These are phyloP conservation scores for Caloboletus inedulis DNA, from an alignment of 1,284 basidiomycete species.

Conservation along the genomic window DNA sequence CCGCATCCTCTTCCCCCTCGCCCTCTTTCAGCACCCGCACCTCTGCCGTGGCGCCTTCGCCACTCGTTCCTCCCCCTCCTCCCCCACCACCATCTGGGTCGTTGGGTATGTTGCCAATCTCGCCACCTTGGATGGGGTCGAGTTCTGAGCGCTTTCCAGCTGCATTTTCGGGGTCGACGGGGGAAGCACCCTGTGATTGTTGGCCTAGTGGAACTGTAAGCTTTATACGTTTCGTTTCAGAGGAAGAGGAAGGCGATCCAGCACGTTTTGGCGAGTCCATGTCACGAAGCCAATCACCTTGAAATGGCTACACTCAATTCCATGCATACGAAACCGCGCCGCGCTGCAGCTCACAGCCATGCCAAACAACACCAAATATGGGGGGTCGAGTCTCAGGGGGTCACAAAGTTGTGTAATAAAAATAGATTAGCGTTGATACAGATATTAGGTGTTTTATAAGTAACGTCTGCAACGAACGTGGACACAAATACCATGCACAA, in stretches of 20 bases:
- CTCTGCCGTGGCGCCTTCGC: constrained; percentile 40
- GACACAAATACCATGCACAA: not conserved
- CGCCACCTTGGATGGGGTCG: constrained; percentile 66
- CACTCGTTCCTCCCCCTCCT: constrained; percentile 37
- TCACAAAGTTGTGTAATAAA: not conserved
- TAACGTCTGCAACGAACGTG: not conserved
- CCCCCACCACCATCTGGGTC: constrained; percentile 42
- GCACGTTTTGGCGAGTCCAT: constrained; percentile 76
- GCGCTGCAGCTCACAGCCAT: not conserved
- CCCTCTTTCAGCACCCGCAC: constrained; percentile 56
- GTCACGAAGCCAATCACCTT: constrained; percentile 25
- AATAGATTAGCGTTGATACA: not conserved
- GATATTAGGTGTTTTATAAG: too few relatives aligned
- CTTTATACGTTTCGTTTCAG: constrained; percentile 64
- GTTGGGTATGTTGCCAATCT: constrained; percentile 68
- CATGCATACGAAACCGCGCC: constrained; percentile 12
- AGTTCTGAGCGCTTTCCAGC: constrained; percentile 72
- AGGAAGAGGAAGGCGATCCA: constrained; percentile 57
- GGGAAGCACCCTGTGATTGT: constrained; percentile 57
- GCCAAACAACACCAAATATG: constrained; percentile 25
- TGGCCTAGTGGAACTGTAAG: constrained; percentile 51
- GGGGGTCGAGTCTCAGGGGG: constrained; percentile 17
- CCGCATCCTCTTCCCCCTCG: constrained; percentile 61
- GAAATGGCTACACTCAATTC: constrained; percentile 21
- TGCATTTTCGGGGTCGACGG: constrained; percentile 73